A percentile compares a stretch with the other conserved stretches of the same genome.
Evolutionary conservation across 495 filamentous ascomycete genomes (phyloP).

Genomic region (Geoglossum glabrum): DNA sequence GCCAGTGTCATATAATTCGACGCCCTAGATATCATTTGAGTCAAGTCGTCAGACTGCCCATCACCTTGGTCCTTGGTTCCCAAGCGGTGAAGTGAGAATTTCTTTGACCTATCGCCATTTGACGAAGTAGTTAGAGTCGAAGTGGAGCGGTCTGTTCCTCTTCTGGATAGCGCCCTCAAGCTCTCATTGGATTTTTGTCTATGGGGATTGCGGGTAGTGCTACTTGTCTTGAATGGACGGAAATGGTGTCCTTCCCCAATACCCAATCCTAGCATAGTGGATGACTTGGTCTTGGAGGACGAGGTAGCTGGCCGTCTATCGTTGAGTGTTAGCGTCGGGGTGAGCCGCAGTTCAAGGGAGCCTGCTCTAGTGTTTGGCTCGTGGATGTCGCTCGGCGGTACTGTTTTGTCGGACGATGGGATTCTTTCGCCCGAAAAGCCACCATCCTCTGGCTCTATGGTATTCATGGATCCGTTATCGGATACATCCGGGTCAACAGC

Average conservation of each 20-base stretch:
- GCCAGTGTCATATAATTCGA: conserved; percentile 95
- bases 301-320: conserved; percentile 25
- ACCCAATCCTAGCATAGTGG: conserved; percentile 22
- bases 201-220: background rate
- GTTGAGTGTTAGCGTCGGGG: conserved; percentile 52
- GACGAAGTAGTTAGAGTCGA: conserved; percentile 23
- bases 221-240: background rate
- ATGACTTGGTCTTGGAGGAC: conserved; percentile 28
- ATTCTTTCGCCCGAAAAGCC: conserved; percentile 15
- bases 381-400: conserved; percentile 11
- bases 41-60: conserved; percentile 67
- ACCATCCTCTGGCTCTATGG: conserved; percentile 33
- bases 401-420: background rate
- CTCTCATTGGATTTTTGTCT: conserved; percentile 43
- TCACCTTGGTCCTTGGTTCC: conserved; percentile 33
- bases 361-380: conserved; percentile 32
- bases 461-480: conserved; percentile 35
- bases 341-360: conserved; percentile 55
- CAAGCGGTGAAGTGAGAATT: conserved; percentile 31
- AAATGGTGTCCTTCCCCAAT: background rate
- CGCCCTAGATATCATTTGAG: conserved; percentile 90
- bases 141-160: conserved; percentile 28
- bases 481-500: conserved; percentile 33
- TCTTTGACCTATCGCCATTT: conserved; percentile 30
- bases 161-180: conserved; percentile 22